These are phyloP conservation scores for Neoboletus magnificus DNA, from an alignment of 768 basidiomycete genomes.

Conservation along the genomic window DNA sequence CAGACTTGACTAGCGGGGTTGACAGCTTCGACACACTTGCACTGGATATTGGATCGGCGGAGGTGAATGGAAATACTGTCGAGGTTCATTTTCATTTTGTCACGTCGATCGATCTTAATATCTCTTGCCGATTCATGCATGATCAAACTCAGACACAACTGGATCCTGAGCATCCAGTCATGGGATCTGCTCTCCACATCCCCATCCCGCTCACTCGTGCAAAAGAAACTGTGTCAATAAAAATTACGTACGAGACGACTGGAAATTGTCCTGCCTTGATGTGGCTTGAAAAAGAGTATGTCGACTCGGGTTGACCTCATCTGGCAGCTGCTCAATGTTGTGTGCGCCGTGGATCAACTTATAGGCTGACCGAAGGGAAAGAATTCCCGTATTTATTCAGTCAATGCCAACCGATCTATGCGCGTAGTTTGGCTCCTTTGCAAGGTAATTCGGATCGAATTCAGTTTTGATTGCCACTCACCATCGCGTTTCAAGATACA, in stretches of 20 bases:
- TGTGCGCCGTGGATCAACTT: not conserved
- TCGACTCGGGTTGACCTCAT: not conserved
- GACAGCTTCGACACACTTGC: slow-evolving; percentile 46
- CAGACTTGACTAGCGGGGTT: not conserved
- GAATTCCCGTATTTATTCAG: slow-evolving; percentile 85
- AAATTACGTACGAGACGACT: slow-evolving; percentile 72
- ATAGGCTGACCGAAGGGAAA: slow-evolving; percentile 83
- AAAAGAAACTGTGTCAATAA: slow-evolving; percentile 44
- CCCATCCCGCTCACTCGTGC: slow-evolving; percentile 38
- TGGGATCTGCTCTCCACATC: slow-evolving; percentile 76
- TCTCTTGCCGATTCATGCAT: not conserved
- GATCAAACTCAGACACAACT: slow-evolving; percentile 45
- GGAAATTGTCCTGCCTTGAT: slow-evolving; percentile 73
- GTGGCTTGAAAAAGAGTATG: slow-evolving; percentile 80
- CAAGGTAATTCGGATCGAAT: slow-evolving; percentile 51
- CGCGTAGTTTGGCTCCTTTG: slow-evolving; percentile 71
- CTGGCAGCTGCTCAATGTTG: not conserved
- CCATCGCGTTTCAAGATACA: slow-evolving; percentile 49
- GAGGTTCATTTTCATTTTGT: slow-evolving; percentile 36
- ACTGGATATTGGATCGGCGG: slow-evolving; percentile 54
- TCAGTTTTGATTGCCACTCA: not conserved
- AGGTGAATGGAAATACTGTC: slow-evolving; percentile 45
- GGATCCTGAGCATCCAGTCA: slow-evolving; percentile 57
- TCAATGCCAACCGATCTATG: slow-evolving; percentile 91
- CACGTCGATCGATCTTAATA: not conserved